Conservation (phyloP, 176 grass and related monocot species). For the Alloteropsis semialata region DNA sequence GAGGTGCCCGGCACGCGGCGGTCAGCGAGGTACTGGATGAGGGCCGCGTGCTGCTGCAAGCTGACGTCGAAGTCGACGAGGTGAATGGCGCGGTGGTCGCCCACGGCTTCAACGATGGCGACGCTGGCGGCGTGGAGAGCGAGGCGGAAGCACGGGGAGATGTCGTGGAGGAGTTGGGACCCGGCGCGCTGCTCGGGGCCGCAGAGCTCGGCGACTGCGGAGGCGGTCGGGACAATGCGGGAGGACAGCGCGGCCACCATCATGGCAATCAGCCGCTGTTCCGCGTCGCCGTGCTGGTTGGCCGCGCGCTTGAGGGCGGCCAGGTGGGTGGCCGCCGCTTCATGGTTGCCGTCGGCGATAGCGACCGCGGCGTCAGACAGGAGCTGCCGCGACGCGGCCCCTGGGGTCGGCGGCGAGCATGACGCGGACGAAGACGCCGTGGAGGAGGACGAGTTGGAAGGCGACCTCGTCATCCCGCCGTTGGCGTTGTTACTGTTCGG, state of each 20-base stretch:
- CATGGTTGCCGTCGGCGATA: constrained; percentile 62
- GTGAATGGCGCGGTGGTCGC: constrained; percentile 50
- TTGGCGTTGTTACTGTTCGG: constrained; percentile 22
- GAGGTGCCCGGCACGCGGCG: constrained; percentile 30
- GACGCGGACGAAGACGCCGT: constrained; percentile 76
- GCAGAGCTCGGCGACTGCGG: constrained; percentile 39
- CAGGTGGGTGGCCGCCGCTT: constrained; percentile 51
- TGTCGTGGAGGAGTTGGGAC: constrained; percentile 54
- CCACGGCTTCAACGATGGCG: constrained; percentile 53
- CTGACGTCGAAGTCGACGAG: constrained; percentile 87
- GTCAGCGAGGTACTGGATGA: constrained; percentile 65
- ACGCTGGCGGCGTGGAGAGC: constrained; percentile 69
- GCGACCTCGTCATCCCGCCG: constrained; percentile 49
- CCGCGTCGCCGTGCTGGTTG: constrained; percentile 53
- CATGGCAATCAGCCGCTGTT: constrained; percentile 76
- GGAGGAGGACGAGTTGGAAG: constrained; percentile 78
- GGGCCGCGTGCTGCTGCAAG: constrained; percentile 49
- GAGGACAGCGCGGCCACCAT: constrained; percentile 55
- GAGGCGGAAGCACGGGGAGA: constrained; percentile 75
- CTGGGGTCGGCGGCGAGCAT: constrained; percentile 58
- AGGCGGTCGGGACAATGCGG: constrained; percentile 44
- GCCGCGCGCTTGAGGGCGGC: constrained; percentile 40
- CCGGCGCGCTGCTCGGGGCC: constrained; percentile 47
- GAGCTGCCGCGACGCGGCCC: constrained; percentile 49
- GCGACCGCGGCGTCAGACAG: constrained; percentile 58